Conservation (phyloP, 1,139 yeast species). For the Yamadazyma pseudoaaseri region DNA sequence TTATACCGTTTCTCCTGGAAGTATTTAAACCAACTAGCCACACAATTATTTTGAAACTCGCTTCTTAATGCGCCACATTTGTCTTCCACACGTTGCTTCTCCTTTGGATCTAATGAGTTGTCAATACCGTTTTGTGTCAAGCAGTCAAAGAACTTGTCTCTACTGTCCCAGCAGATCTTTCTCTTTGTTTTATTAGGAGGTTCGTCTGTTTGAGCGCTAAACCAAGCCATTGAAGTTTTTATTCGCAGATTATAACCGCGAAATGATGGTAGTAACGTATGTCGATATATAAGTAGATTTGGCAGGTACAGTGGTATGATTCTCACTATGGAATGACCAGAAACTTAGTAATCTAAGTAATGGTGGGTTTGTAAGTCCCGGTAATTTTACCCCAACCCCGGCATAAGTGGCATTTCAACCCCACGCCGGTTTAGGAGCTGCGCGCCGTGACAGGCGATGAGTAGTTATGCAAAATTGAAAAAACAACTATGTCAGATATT, state of each 20-base stretch:
- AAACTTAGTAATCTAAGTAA: too few relatives aligned
- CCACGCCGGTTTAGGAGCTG: background rate
- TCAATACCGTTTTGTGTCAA: constrained; percentile 39
- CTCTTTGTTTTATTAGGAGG: constrained; percentile 46
- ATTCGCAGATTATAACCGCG: too few relatives aligned
- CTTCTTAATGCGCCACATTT: constrained; percentile 36
- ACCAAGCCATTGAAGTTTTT: constrained; percentile 33
- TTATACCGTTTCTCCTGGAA: constrained; percentile 48
- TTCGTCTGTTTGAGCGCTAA: constrained; percentile 25
- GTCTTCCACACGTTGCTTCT: constrained; percentile 28
- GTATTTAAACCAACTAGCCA: constrained; percentile 46
- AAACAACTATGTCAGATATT: constrained; percentile 9
- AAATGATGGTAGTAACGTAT: too few relatives aligned
- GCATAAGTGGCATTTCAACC: too few relatives aligned
- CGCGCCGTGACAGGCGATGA: background rate
- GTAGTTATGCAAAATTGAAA: background rate
- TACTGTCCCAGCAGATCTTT: constrained; percentile 43
- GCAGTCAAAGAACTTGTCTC: constrained; percentile 44
- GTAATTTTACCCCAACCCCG: too few relatives aligned
- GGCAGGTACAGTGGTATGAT: too few relatives aligned
- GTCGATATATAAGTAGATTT: too few relatives aligned
- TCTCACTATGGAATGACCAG: too few relatives aligned
- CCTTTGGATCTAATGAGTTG: constrained; percentile 43
- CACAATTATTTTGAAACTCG: constrained; percentile 41
- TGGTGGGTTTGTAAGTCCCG: too few relatives aligned